Conservation (phyloP, 2,329 filamentous ascomycete species). For the Microdochium paspali region DNA sequence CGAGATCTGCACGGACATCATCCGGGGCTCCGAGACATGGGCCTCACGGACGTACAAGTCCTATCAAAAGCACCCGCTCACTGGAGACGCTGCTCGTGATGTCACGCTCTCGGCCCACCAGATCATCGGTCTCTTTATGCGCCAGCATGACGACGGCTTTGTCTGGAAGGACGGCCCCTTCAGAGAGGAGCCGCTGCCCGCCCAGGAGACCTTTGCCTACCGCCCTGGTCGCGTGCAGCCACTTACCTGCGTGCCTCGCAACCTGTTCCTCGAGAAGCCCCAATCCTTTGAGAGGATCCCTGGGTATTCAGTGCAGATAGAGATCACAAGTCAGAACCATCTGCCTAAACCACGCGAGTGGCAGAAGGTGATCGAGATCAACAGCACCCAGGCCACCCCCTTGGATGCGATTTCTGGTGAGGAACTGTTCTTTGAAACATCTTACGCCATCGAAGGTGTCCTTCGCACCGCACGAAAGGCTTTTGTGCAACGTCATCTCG, state of each 20-base stretch:
- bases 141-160: conserved; percentile 39
- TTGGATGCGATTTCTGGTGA: conserved; percentile 36
- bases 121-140: conserved; percentile 40
- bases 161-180: conserved; percentile 34
- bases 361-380: conserved; percentile 29
- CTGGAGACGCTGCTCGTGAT: conserved; percentile 32
- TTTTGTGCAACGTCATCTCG: conserved; percentile 28
- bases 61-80: conserved; percentile 37
- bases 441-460: conserved; percentile 28
- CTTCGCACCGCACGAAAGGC: conserved; percentile 29
- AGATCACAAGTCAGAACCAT: conserved; percentile 31
- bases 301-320: conserved; percentile 38
- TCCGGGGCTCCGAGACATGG: conserved; percentile 28
- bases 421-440: conserved; percentile 34
- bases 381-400: conserved; percentile 37
- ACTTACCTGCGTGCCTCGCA: conserved; percentile 34
- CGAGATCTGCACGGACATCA: conserved; percentile 36
- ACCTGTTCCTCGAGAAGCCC: conserved; percentile 30
- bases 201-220: conserved; percentile 28
- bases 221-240: conserved; percentile 31
- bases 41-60: conserved; percentile 36
- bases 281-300: conserved; percentile 36
- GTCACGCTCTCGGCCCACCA: conserved; percentile 38
- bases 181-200: conserved; percentile 24
- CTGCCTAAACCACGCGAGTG: conserved; percentile 22